phyloP scores from a whole-genome alignment of 495 filamentous ascomycete genomes.

The Lepidopterella palustris region DNA sequence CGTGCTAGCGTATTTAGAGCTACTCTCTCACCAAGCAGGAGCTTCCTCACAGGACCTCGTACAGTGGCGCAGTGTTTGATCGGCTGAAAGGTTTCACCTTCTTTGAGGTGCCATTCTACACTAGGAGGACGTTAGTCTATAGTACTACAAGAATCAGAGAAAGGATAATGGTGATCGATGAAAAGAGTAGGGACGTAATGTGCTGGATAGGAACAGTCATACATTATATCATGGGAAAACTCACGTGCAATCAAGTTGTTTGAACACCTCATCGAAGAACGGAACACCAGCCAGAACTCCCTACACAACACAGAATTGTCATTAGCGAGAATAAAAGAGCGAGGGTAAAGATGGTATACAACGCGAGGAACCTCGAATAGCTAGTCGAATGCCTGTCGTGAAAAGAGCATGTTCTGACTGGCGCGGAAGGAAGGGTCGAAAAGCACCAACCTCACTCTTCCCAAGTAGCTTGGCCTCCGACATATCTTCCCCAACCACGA shows the following conservation, averaged over 20 bases:
- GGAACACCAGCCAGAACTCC: slow-evolving; percentile 88
- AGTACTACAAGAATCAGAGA: too few species aligned
- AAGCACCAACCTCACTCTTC: slow-evolving; percentile 58
- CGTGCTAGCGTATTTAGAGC: slow-evolving; percentile 87
- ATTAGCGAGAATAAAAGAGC: background rate
- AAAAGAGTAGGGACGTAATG: background rate
- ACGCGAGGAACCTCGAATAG: too few species aligned
- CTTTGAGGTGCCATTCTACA: slow-evolving; percentile 77
- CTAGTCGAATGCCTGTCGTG: too few species aligned
- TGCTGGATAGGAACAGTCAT: background rate
- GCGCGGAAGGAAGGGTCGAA: too few species aligned
- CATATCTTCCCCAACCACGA: slow-evolving; percentile 77
- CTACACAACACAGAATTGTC: slow-evolving; percentile 1
- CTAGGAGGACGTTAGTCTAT: slow-evolving; percentile 32
- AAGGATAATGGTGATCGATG: slow-evolving; percentile 6
- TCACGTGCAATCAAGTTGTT: slow-evolving; percentile 75
- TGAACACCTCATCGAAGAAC: slow-evolving; percentile 92
- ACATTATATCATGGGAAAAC: slow-evolving; percentile 12
- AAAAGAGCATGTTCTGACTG: background rate
- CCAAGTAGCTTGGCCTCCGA: slow-evolving; percentile 78
- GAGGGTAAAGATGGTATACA: background rate
- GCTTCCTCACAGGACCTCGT: slow-evolving; percentile 71
- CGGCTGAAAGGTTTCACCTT: slow-evolving; percentile 61
- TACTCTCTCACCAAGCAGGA: slow-evolving; percentile 87
- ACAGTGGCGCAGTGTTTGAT: slow-evolving; percentile 69